Base-by-base conservation (phyloP, 768 basidiomycete species). In the Paxillus involutus region DNA sequence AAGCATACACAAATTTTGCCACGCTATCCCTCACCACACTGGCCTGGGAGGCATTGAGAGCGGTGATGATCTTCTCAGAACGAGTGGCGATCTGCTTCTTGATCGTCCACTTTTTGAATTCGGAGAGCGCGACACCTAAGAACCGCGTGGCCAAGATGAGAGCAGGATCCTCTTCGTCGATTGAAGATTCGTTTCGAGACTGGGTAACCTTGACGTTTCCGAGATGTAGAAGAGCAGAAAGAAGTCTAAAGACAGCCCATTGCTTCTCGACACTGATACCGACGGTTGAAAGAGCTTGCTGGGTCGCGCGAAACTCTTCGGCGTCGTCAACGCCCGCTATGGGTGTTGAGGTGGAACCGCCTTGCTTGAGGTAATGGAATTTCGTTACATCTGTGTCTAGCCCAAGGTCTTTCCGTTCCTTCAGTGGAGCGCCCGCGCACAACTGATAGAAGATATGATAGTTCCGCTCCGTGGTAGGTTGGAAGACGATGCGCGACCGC, bases 361-460 rank as follows among this genome's bases (percentile, higher is more conserved):
- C 97, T 72, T 98, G 96, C 66, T 85, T 94, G 56, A 98, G 78
- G 66, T 91, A 98, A 58, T 88, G 82, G 73, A 98, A 99, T 69
- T 93, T 90, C 51, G 82, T 83, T 53, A 91, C 78, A 65, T 95
- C 91, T 17, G 80, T 77, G 62, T 95, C 92, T 36, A 99, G 80
- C 6, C 94, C 95, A 43, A 98, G 83, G 63, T 95, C 93, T 72
- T 96, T 96, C 40, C 93, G 85, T 66, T 99, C 97, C 71, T 96
- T 96, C 21, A 90, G 76, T 3, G 97, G 95, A 10, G 93, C 94
- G 45, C 97, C 97, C 0, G 95, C 91, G 61, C 96, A 94, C n/a
- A 99, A 78, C 69, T 99, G 97, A 74, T 99, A 98, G 79, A 99
- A 99, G 63, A 99, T 98, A 72, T 99, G 97, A 73, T 98, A 99